Evolutionary conservation across 345 rosid genomes (phyloP).

Genomic region (Eucalyptus rudis): DNA sequence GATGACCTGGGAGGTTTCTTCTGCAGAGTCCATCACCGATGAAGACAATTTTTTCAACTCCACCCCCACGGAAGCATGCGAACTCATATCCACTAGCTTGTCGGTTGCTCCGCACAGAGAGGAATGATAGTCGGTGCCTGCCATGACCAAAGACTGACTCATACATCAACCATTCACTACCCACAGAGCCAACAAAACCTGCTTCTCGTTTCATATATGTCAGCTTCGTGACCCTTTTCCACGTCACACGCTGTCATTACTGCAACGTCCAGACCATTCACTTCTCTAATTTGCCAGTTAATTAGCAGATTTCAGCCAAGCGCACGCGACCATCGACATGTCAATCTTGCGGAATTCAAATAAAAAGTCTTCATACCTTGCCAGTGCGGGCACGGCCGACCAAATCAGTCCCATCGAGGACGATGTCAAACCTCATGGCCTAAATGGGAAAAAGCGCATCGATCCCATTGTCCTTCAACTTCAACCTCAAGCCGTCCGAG

Average conservation of each 20-base stretch:
- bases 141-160: background rate
- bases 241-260: too few relatives aligned
- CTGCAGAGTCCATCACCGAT: constrained; percentile 12
- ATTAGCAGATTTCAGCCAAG: too few relatives aligned
- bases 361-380: constrained; percentile 22
- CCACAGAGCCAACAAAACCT: too few relatives aligned
- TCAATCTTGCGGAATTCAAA: too few relatives aligned
- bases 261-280: too few relatives aligned
- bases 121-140: background rate
- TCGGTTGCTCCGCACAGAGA: background rate
- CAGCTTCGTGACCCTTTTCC: too few relatives aligned
- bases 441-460: constrained; percentile 81
- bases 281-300: too few relatives aligned
- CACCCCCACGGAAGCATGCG: constrained; percentile 3
- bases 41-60: constrained; percentile 15
- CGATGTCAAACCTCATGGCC: constrained; percentile 63
- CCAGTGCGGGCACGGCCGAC: constrained; percentile 97
- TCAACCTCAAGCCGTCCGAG: constrained; percentile 46
- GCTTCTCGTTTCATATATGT: too few relatives aligned
- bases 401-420: constrained; percentile 71
- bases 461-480: constrained; percentile 66
- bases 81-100: background rate
- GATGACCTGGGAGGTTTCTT: background rate
- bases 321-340: too few relatives aligned
- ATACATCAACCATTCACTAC: too few relatives aligned